Evolutionary conservation across 768 basidiomycete genomes (phyloP), one percentile per base, ranked within the genome.

Genomic region (Hypsizygus marmoreus): DNA sequence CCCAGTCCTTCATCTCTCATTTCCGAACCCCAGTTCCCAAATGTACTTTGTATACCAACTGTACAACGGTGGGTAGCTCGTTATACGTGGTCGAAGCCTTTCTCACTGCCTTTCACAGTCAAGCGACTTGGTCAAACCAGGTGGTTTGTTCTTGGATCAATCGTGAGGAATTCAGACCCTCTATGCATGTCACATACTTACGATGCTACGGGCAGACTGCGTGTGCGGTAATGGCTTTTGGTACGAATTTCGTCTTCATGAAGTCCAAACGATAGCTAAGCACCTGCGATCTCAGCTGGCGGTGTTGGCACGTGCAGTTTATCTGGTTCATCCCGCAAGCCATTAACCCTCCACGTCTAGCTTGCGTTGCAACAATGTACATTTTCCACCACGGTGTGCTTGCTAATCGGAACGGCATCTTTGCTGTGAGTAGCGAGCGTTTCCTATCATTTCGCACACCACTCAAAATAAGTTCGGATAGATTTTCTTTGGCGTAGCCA

Each of bases 401-500:
- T 12, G 41, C 59, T 1, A 52, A 64, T 37, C 50, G 65, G 24
- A 67, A 62, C 44, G 30, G 31, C 1, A 50, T 47, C 11, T 72
- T 73, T 37, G 39, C 58, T 19, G 71, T 66, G 49, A 54, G 59
- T 54, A 20, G 24, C 26, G 16, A 28, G 13, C 19, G 24, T n/a
- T 19, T 16, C 26, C 28, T 20, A 17, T 17, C 4, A 14, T 22
- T 36, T 38, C 2, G 25, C 20, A 20, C 22, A 4, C 11, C 26
- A 5, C 11, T 3, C 12, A 12, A n/a, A 6, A 50, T 12, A 38
- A 11, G 7, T 25, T 19, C n/a, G n/a, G 11, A 24, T 40, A 75
- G 73, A 57, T 74, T 6, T 70, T 72, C 52, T 73, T 74, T 40
- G 73, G 73, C 3, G 31, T 77, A 2, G 69, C 71, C 1, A 75